phyloP scores from a whole-genome alignment of 1,284 basidiomycete genomes.

The Phylloporus gajari region DNA sequence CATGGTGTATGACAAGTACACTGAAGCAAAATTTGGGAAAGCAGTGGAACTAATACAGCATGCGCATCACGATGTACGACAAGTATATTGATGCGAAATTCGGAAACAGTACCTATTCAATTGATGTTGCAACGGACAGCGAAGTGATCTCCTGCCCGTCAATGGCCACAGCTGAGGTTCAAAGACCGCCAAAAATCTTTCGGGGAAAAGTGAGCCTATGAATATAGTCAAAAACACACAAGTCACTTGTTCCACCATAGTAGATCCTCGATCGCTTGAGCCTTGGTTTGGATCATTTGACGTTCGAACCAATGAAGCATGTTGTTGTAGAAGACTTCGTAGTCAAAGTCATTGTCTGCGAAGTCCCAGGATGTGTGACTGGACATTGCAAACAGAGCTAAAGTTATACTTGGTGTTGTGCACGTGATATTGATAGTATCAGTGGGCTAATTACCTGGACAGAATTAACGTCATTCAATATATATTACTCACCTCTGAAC shows the following conservation, averaged over 20 bases:
- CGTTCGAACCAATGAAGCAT: constrained; percentile 20
- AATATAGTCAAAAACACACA: not conserved
- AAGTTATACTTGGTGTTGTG: not conserved
- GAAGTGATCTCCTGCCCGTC: not conserved
- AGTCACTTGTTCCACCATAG: constrained; percentile 22
- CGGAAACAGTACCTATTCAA: not conserved
- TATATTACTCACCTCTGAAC: constrained; percentile 9
- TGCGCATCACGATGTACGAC: too few species aligned
- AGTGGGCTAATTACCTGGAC: too few species aligned
- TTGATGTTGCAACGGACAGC: not conserved
- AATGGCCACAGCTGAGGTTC: not conserved
- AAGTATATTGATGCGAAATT: not conserved
- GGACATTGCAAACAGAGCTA: constrained; percentile 24
- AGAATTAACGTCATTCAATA: not conserved
- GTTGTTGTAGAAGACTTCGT: constrained; percentile 19
- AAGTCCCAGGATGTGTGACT: constrained; percentile 4
- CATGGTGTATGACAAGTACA: too few species aligned
- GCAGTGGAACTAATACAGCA: too few species aligned
- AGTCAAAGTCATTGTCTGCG: constrained; percentile 17
- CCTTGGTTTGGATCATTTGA: not conserved
- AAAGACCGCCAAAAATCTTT: not conserved
- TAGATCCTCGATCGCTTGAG: not conserved
- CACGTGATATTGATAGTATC: not conserved
- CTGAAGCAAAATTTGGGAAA: too few species aligned
- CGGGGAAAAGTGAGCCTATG: not conserved